These are phyloP conservation scores for Fraxinus xanthoxyloides DNA, from an alignment of 305 asterid genomes.

Conservation along the genomic window DNA sequence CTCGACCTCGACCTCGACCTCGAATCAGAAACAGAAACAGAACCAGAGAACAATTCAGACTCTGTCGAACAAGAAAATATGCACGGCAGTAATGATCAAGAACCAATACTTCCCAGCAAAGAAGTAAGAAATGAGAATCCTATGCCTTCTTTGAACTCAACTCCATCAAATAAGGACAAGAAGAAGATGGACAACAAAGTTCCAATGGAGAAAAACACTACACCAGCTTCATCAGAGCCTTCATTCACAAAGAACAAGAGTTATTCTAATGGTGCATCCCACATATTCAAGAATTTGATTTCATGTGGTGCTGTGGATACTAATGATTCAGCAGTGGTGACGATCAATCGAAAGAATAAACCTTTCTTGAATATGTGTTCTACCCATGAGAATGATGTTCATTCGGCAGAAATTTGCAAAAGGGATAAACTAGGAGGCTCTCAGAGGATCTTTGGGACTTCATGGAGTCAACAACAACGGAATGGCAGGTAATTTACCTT, in stretches of 20 bases:
- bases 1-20: too few species aligned
- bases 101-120: neutral
- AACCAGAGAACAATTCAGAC: slow-evolving; percentile 25
- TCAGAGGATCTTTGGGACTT: slow-evolving; percentile 55
- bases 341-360: slow-evolving; percentile 30
- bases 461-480: slow-evolving; percentile 40
- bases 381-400: slow-evolving; percentile 23
- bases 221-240: slow-evolving; percentile 13
- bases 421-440: slow-evolving; percentile 62
- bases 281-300: slow-evolving; percentile 52
- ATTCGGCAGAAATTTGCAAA: slow-evolving; percentile 34
- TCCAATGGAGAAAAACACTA: slow-evolving; percentile 18
- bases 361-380: slow-evolving; percentile 32
- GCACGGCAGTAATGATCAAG: neutral
- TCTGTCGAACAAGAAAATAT: neutral
- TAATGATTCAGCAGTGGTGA: slow-evolving; percentile 52
- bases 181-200: slow-evolving; percentile 32
- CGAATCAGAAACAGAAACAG: neutral
- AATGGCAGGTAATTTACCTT: slow-evolving; percentile 43
- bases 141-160: neutral
- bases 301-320: slow-evolving; percentile 69
- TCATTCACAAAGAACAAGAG: slow-evolving; percentile 43
- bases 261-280: slow-evolving; percentile 42
- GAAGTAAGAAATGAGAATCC: neutral
- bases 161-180: slow-evolving; percentile 16